phyloP scores from a whole-genome alignment of 2,329 filamentous ascomycete species.

The Alternaria sp. region DNA sequence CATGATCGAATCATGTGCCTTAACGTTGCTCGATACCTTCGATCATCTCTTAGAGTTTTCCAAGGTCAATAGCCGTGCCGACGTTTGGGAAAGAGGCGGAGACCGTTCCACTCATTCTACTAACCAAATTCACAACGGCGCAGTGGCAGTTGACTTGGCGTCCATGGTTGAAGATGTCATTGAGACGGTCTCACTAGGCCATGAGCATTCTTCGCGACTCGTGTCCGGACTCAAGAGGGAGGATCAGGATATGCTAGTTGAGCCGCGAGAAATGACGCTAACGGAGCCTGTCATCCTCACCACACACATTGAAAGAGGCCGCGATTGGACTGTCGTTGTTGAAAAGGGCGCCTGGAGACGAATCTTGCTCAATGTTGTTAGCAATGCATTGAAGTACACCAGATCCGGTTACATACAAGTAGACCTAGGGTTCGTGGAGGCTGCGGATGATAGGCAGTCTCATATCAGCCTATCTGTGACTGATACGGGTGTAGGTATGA shows the following conservation, averaged over 20 bases:
- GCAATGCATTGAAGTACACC: constrained; percentile 38
- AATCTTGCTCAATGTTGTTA: constrained; percentile 35
- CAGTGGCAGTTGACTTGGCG: constrained; percentile 8
- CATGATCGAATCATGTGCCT: constrained; percentile 59
- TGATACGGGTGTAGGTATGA: constrained; percentile 39
- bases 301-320: constrained; percentile 12
- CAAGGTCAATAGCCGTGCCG: constrained; percentile 28
- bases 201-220: constrained; percentile 12
- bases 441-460: constrained; percentile 7
- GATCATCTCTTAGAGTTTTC: constrained; percentile 37
- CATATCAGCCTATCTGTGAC: constrained; percentile 44
- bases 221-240: constrained; percentile 9
- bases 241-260: not conserved
- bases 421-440: constrained; percentile 13
- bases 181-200: constrained; percentile 16
- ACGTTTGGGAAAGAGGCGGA: not conserved
- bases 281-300: constrained; percentile 12
- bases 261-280: not conserved
- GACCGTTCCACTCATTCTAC: not conserved
- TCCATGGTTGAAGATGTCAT: constrained; percentile 19
- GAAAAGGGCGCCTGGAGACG: constrained; percentile 26
- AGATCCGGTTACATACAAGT: constrained; percentile 27
- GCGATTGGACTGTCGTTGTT: constrained; percentile 15
- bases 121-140: too few species aligned
- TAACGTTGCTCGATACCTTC: constrained; percentile 57